A percentile compares a stretch with the other conserved stretches of the same genome.
Conservation (phyloP, 768 basidiomycete genomes). For the Candolleomyces aberdarensis region DNA sequence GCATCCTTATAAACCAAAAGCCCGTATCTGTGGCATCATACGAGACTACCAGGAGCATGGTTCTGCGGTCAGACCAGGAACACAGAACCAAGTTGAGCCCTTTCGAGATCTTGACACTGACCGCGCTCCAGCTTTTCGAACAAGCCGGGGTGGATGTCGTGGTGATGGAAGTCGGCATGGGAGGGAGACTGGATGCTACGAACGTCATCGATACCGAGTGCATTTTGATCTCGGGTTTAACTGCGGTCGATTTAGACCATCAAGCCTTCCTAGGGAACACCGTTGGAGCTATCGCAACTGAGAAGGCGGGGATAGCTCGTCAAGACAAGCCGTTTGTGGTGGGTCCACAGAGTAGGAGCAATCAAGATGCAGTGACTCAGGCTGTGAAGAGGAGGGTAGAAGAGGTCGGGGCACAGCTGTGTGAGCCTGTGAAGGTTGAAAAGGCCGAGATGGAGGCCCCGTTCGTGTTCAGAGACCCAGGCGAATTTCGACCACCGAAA, state of each 20-base stretch:
- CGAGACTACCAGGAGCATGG: slow-evolving; percentile 35
- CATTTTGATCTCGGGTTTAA: slow-evolving; percentile 78
- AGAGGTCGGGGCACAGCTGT: slow-evolving; percentile 40
- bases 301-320: slow-evolving; percentile 84
- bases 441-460: slow-evolving; percentile 33
- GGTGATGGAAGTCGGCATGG: slow-evolving; percentile 94
- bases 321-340: slow-evolving; percentile 59
- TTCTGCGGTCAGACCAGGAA: slow-evolving; percentile 47
- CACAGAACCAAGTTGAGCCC: slow-evolving; percentile 50
- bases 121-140: slow-evolving; percentile 78
- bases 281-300: slow-evolving; percentile 65
- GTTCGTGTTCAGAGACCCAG: slow-evolving; percentile 21
- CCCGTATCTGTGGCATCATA: slow-evolving; percentile 53
- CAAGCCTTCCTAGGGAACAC: slow-evolving; percentile 84
- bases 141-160: slow-evolving; percentile 67
- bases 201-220: slow-evolving; percentile 74
- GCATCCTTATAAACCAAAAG: slow-evolving; percentile 61
- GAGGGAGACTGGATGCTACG: slow-evolving; percentile 89
- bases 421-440: slow-evolving; percentile 40
- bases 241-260: slow-evolving; percentile 90
- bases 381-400: slow-evolving; percentile 29
- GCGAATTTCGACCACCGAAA: slow-evolving; percentile 32
- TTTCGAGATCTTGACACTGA: slow-evolving; percentile 86
- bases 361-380: slow-evolving; percentile 48
- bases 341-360: slow-evolving; percentile 54